A percentile compares a stretch with the other conserved stretches of the same genome.
phyloP scores from a whole-genome alignment of 352 stramenopile species.

The Globisporangium nodosum region DNA sequence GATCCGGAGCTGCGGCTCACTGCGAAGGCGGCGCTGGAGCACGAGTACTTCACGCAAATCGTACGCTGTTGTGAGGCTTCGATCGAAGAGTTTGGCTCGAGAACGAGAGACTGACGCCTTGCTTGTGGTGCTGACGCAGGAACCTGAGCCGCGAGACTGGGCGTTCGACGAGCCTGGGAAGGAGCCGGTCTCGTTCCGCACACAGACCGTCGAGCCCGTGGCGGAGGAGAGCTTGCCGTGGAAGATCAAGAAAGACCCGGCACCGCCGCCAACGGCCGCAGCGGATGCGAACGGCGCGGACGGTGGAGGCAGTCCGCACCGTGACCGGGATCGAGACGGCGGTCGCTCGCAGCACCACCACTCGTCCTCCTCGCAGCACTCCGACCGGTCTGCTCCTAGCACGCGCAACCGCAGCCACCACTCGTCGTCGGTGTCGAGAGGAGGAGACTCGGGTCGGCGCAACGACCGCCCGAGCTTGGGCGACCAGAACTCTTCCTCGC shows the following conservation, averaged over 20 bases:
- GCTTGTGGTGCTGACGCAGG: conserved; percentile 20
- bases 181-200: conserved; percentile 81
- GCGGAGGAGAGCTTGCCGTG: conserved; percentile 67
- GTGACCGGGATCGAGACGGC: conserved; percentile 28
- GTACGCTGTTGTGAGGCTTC: conserved; percentile 23
- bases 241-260: conserved; percentile 55
- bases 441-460: conserved; percentile 29
- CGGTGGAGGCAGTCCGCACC: conserved; percentile 17
- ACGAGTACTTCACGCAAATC: conserved; percentile 92
- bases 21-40: conserved; percentile 87
- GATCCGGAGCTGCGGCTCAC: conserved; percentile 89
- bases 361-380: conserved; percentile 8
- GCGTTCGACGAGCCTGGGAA: conserved; percentile 85
- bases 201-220: conserved; percentile 72
- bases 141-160: conserved; percentile 82
- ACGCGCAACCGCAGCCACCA: conserved; percentile 47
- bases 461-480: conserved; percentile 34
- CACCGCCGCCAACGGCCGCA: conserved; percentile 3
- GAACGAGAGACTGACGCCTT: neutral
- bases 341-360: conserved; percentile 14
- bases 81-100: neutral
- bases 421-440: conserved; percentile 23
- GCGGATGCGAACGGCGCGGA: conserved; percentile 20
- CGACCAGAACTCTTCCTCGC: conserved; percentile 14
- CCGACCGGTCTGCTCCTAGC: conserved; percentile 12